Conservation (phyloP, 164 flowering plant genomes). For the Cinnamomum micranthum region DNA sequence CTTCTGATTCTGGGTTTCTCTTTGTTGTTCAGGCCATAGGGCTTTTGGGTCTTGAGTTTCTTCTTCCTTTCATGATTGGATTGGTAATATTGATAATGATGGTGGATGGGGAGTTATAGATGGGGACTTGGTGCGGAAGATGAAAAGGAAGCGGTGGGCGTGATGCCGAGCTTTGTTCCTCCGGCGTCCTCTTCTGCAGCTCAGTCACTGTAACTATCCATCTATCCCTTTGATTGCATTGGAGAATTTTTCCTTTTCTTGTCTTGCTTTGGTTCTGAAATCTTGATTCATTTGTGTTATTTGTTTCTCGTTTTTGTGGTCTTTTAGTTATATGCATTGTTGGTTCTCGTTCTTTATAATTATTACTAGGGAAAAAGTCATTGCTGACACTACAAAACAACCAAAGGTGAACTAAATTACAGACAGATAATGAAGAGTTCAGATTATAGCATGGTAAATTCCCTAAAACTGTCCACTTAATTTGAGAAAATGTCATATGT, state of each 20-base stretch:
- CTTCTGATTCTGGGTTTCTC: not conserved
- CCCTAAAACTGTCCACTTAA: too few relatives aligned
- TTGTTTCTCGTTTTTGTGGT: not conserved
- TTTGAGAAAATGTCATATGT: too few relatives aligned
- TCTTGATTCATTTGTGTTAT: not conserved
- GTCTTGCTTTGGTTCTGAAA: not conserved
- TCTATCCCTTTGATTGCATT: not conserved
- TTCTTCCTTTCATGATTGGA: not conserved
- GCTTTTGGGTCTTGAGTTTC: not conserved
- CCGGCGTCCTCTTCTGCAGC: conserved; percentile 10
- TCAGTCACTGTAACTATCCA: conserved; percentile 14
- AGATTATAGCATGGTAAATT: too few relatives aligned
- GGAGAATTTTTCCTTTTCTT: not conserved
- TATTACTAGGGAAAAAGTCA: too few relatives aligned
- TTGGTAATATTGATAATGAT: conserved; percentile 8
- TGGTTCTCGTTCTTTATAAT: not conserved
- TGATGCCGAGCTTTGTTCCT: conserved; percentile 33
- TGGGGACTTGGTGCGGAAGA: conserved; percentile 4
- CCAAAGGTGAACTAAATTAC: too few relatives aligned
- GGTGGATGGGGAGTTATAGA: conserved; percentile 21
- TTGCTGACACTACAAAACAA: too few relatives aligned
- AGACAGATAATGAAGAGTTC: too few relatives aligned
- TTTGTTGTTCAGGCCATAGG: not conserved
- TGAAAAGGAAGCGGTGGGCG: conserved; percentile 11
- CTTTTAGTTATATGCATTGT: not conserved